These are phyloP conservation scores for Davidsoniella virescens DNA, from an alignment of 2,329 filamentous ascomycete species.

Conservation along the genomic window DNA sequence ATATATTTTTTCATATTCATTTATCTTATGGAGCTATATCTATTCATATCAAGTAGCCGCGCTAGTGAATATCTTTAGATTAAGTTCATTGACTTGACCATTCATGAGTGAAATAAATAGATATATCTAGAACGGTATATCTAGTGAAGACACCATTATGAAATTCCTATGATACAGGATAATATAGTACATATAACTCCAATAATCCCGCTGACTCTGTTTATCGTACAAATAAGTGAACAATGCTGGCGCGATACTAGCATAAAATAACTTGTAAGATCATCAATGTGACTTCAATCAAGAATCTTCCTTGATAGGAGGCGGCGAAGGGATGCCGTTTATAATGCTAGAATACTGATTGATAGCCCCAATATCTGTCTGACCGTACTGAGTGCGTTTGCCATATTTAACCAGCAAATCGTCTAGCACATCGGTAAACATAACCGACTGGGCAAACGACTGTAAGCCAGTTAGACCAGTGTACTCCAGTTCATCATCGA, in stretches of 20 bases:
- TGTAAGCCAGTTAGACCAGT: slow-evolving; percentile 19
- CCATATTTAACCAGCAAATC: background rate
- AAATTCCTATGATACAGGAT: background rate
- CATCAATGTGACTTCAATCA: background rate
- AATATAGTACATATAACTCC: background rate
- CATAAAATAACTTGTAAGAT: too few relatives aligned
- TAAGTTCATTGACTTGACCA: background rate
- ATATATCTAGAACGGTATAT: too few relatives aligned
- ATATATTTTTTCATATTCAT: too few relatives aligned
- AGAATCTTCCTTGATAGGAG: background rate
- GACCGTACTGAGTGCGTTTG: slow-evolving; percentile 2
- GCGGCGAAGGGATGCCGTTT: background rate
- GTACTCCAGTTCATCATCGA: slow-evolving; percentile 17
- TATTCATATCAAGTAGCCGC: too few relatives aligned
- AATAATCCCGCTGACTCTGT: too few relatives aligned
- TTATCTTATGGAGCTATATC: too few relatives aligned
- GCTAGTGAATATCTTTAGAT: too few relatives aligned
- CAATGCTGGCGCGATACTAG: too few relatives aligned
- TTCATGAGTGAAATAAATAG: background rate
- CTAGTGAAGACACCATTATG: background rate
- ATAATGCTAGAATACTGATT: background rate
- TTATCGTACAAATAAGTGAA: too few relatives aligned
- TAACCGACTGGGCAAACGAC: slow-evolving; percentile 11
- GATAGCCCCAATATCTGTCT: background rate
- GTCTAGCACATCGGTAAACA: slow-evolving; percentile 15